These are phyloP conservation scores for Cladorrhinum sp. DNA, from an alignment of 2,329 filamentous ascomycete species.

Conservation along the genomic window DNA sequence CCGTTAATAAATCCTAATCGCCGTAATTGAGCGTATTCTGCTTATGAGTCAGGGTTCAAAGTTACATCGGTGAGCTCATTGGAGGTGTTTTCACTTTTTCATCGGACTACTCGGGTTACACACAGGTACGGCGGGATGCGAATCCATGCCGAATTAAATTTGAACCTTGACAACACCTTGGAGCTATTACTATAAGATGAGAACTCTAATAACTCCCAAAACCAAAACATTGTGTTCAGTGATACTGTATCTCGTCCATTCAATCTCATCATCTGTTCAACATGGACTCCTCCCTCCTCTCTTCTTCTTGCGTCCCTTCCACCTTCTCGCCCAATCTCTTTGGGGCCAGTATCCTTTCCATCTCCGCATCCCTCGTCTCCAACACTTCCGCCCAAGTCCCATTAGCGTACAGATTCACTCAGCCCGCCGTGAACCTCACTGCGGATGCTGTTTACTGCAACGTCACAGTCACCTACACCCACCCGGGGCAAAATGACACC, in stretches of 20 bases:
- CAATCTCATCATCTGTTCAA: neutral
- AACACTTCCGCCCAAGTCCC: slow-evolving; percentile 15
- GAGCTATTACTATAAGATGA: neutral
- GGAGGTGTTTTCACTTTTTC: neutral
- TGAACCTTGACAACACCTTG: neutral
- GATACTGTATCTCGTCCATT: neutral
- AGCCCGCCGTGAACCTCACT: slow-evolving; percentile 16
- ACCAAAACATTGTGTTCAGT: too few relatives aligned
- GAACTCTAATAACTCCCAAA: too few relatives aligned
- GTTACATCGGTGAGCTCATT: neutral
- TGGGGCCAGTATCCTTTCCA: slow-evolving; percentile 11
- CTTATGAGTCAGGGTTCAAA: neutral
- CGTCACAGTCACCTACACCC: slow-evolving; percentile 41
- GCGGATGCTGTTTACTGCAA: slow-evolving; percentile 37
- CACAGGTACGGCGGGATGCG: neutral
- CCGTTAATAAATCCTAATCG: too few relatives aligned
- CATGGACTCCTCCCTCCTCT: neutral
- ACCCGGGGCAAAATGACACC: slow-evolving; percentile 39
- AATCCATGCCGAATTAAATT: neutral
- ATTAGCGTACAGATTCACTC: slow-evolving; percentile 6
- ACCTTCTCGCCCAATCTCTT: slow-evolving; percentile 13
- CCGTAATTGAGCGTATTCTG: too few relatives aligned
- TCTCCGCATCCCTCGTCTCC: slow-evolving; percentile 16
- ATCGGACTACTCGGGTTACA: neutral
- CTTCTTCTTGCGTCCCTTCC: slow-evolving; percentile 13